A percentile compares a stretch with the other conserved stretches of the same genome.
These are phyloP conservation scores for Xylaria grammica DNA, from an alignment of 495 filamentous ascomycete genomes.

Conservation along the genomic window DNA sequence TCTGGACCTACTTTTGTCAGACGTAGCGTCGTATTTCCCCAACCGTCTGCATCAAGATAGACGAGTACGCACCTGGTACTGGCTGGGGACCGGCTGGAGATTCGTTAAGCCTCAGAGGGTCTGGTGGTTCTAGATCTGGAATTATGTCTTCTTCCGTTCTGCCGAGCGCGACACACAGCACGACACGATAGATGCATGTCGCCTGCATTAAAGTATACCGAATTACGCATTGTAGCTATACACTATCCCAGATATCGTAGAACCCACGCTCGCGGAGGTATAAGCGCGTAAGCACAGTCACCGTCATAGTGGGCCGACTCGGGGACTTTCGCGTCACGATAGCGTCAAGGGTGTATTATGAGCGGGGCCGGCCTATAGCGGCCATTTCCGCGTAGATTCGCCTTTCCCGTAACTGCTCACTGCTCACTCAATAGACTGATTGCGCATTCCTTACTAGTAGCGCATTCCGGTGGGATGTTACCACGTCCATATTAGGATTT, in stretches of 20 bases:
- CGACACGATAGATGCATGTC: constrained; percentile 9
- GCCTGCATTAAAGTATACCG: background rate
- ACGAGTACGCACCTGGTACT: background rate
- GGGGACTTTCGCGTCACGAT: constrained; percentile 1
- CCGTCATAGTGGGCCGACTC: constrained; percentile 2
- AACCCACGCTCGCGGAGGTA: background rate
- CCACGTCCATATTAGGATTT: too few species aligned
- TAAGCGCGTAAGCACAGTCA: background rate
- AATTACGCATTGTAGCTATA: background rate
- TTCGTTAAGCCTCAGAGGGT: background rate
- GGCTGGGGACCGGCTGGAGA: too few species aligned
- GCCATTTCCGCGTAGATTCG: background rate
- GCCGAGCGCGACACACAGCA: background rate
- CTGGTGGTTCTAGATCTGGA: constrained; percentile 2
- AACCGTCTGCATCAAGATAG: background rate
- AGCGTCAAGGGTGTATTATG: background rate
- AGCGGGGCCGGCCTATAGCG: background rate
- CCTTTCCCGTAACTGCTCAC: background rate
- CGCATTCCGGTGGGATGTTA: too few species aligned
- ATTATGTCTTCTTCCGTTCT: constrained; percentile 10
- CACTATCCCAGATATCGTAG: background rate
- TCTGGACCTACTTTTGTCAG: background rate
- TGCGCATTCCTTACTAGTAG: background rate
- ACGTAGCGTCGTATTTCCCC: background rate
- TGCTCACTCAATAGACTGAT: background rate